Conservation (phyloP, 108 stramenopile species). For the Cyclotella sp. region DNA sequence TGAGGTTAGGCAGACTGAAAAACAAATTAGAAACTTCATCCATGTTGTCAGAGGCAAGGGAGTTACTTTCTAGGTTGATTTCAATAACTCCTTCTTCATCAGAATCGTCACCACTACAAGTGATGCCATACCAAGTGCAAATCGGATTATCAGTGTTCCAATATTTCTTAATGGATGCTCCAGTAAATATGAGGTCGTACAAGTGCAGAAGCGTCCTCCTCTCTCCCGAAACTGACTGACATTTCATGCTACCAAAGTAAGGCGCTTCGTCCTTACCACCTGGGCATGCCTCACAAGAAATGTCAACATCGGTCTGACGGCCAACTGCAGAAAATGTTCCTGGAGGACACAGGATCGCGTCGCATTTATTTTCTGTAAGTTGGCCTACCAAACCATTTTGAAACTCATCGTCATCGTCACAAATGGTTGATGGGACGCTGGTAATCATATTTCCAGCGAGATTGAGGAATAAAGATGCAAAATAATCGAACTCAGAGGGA, state of each 20-base stretch:
- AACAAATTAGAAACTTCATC: constrained; percentile 45
- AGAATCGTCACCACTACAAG: constrained; percentile 38
- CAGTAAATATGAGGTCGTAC: constrained; percentile 48
- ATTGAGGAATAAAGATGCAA: constrained; percentile 41
- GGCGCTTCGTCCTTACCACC: constrained; percentile 39
- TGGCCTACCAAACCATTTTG: constrained; percentile 70
- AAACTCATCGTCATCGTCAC: constrained; percentile 67
- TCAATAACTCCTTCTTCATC: constrained; percentile 49
- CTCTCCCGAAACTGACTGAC: constrained; percentile 53
- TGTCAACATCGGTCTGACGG: constrained; percentile 49
- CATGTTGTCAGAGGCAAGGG: constrained; percentile 37
- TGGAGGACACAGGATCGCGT: constrained; percentile 84
- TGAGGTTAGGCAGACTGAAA: constrained; percentile 40
- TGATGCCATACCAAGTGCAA: constrained; percentile 78
- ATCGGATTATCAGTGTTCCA: constrained; percentile 53
- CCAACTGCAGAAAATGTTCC: constrained; percentile 71
- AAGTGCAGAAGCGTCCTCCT: constrained; percentile 58
- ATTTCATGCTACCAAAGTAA: constrained; percentile 63
- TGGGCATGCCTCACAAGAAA: constrained; percentile 55
- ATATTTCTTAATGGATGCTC: constrained; percentile 27
- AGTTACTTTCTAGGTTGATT: constrained; percentile 55
- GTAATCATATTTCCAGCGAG: constrained; percentile 73
- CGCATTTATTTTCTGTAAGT: constrained; percentile 65
- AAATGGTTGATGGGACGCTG: constrained; percentile 63
- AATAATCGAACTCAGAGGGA: constrained; percentile 45